These are phyloP conservation scores for Candida railenensis DNA, from an alignment of 805 yeast species.

Conservation along the genomic window DNA sequence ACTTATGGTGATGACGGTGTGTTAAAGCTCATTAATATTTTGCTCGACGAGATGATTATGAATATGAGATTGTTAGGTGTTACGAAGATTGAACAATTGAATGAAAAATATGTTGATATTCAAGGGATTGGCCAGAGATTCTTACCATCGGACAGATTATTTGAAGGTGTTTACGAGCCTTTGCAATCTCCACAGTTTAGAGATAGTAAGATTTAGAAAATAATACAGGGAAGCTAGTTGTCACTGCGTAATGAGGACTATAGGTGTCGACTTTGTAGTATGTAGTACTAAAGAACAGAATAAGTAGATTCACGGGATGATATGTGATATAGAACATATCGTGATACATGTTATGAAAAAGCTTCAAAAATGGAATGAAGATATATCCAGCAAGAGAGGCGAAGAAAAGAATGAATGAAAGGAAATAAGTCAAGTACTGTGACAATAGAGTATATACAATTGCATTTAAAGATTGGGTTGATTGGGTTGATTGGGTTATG, in stretches of 20 bases:
- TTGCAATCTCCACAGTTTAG: constrained; percentile 54
- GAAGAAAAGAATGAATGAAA: too few relatives aligned
- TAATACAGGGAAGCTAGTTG: neutral
- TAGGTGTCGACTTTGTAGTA: neutral
- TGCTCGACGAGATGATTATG: constrained; percentile 60
- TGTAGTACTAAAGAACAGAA: neutral
- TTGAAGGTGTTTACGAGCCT: constrained; percentile 54
- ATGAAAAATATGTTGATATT: constrained; percentile 60
- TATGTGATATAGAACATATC: too few relatives aligned
- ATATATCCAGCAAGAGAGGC: too few relatives aligned
- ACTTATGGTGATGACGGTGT: constrained; percentile 67
- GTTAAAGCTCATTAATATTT: constrained; percentile 56
- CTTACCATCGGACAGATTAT: constrained; percentile 57
- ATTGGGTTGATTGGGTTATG: too few relatives aligned
- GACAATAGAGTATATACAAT: too few relatives aligned
- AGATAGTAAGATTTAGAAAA: constrained; percentile 17
- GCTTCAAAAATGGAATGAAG: too few relatives aligned
- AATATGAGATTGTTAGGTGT: constrained; percentile 70
- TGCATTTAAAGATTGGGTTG: too few relatives aligned
- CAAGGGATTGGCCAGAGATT: constrained; percentile 41
- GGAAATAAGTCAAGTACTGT: too few relatives aligned
- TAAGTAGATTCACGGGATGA: too few relatives aligned
- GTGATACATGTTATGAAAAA: too few relatives aligned
- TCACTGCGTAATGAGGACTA: too few relatives aligned
- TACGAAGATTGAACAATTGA: constrained; percentile 48